Base-by-base conservation (phyloP, 345 rosid genomes). In the Mangifera indica region DNA sequence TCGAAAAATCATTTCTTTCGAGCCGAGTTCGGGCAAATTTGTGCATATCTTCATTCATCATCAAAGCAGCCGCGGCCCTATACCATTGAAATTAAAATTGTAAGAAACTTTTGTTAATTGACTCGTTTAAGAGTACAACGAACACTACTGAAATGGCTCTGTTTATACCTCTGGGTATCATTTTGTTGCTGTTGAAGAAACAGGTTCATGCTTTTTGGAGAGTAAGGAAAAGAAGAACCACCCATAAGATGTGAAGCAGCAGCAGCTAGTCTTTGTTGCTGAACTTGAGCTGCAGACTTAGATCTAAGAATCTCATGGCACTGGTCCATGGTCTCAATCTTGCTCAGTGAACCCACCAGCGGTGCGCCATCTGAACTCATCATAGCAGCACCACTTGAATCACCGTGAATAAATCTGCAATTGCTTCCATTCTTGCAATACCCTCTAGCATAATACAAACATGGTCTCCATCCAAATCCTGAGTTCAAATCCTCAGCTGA, bases 401-500 rank as follows among this genome's bases (percentile, higher is more conserved):
- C 92, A 21, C 81, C 78, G 55, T 93, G 98, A 5, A 91, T 77
- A 79, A 93, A 93, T 87, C 91, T 88, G 75, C 98, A 93, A 79
- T 74, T 88, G 63, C 78, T 81, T 29, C 98, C 98, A 60, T 93
- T 93, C 75, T 93, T 93, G 69, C 98, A 93, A 81, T 79, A 89
- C 69, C 98, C 98, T 84, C 98, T 88, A 3, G 98, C 93, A 67
- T 76, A 93, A 74, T 91, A 93, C 77, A 89, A 83, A 69, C 98
- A 93, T 10, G 93, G 97, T 46, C 91, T 88, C 92, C 93, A 93
- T 9, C 96, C 98, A 62, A 88, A 72, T 51, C 95, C 98, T 2
- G 88, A 81, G 53, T 25, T 67, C 11, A 86, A 80, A 40, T 93
- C 97, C 63, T 84, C 97, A 37, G 74, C 65, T 10, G 81, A 80